Evolutionary conservation across 2,329 filamentous ascomycete genomes (phyloP).

Genomic region (Ophiostoma tasmaniense): DNA sequence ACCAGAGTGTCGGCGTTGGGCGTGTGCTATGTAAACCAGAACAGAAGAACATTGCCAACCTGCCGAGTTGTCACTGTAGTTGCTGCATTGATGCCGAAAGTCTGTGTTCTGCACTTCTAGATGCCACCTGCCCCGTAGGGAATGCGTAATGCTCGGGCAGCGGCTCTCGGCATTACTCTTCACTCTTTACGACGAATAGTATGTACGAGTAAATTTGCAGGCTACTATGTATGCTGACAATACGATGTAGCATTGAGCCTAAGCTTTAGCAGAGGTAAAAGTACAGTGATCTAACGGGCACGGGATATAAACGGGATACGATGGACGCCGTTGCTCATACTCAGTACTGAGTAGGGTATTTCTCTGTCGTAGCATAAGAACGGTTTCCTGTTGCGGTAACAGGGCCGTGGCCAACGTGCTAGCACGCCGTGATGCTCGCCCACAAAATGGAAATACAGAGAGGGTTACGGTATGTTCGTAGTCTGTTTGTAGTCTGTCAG

Average conservation of each 20-base stretch:
- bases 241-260: neutral
- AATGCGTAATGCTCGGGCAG: neutral
- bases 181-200: too few species aligned
- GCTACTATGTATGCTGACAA: neutral
- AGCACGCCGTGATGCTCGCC: neutral
- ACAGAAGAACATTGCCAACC: neutral
- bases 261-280: neutral
- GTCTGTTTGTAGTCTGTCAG: neutral
- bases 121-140: neutral
- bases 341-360: too few species aligned
- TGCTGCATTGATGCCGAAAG: neutral
- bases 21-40: neutral
- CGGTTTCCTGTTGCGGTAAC: slow-evolving; percentile 1
- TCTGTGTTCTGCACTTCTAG: too few species aligned
- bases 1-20: neutral
- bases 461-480: neutral
- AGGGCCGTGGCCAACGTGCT: neutral
- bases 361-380: too few species aligned
- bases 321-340: neutral
- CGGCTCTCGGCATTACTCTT: neutral
- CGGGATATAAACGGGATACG: neutral
- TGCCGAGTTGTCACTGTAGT: neutral
- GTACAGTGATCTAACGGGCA: neutral
- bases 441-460: neutral
- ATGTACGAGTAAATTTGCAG: too few species aligned